These are phyloP conservation scores for Quillaja saponaria DNA, from an alignment of 306 rosid species.

Conservation along the genomic window DNA sequence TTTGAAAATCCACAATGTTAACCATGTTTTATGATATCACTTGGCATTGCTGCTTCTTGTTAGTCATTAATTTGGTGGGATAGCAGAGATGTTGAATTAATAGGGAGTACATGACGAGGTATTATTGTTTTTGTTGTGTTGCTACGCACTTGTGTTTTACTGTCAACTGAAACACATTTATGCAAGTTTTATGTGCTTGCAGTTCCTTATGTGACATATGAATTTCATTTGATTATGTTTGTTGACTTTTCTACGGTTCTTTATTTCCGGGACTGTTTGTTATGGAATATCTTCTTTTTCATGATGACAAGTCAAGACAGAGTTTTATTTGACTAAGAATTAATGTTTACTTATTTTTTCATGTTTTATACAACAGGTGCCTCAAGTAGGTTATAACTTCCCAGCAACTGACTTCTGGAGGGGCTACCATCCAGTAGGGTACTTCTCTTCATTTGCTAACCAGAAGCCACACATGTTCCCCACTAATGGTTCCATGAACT, in stretches of 20 bases:
- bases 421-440: slow-evolving; percentile 42
- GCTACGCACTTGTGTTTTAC: not conserved
- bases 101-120: slow-evolving; percentile 4
- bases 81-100: slow-evolving; percentile 19
- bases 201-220: too few species aligned
- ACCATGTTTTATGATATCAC: slow-evolving; percentile 15
- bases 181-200: slow-evolving; percentile 1
- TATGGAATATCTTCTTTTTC: slow-evolving; percentile 14
- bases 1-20: slow-evolving; percentile 23
- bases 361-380: slow-evolving; percentile 42
- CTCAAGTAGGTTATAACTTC: slow-evolving; percentile 49
- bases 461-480: slow-evolving; percentile 38
- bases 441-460: slow-evolving; percentile 39
- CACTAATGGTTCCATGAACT: slow-evolving; percentile 21
- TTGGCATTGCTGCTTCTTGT: slow-evolving; percentile 13
- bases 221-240: not conserved
- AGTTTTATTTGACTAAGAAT: slow-evolving; percentile 17
- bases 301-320: slow-evolving; percentile 4
- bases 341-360: too few species aligned
- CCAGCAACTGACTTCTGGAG: slow-evolving; percentile 38
- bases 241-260: not conserved
- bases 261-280: not conserved
- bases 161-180: too few species aligned
- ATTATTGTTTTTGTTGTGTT: slow-evolving; percentile 5
- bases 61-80: slow-evolving; percentile 24